Percentiles rank a stretch among this genome's conserved stretches.
Evolutionary conservation across 108 stramenopile genomes (phyloP).

Genomic region (Hondaea fermentalgiana): DNA sequence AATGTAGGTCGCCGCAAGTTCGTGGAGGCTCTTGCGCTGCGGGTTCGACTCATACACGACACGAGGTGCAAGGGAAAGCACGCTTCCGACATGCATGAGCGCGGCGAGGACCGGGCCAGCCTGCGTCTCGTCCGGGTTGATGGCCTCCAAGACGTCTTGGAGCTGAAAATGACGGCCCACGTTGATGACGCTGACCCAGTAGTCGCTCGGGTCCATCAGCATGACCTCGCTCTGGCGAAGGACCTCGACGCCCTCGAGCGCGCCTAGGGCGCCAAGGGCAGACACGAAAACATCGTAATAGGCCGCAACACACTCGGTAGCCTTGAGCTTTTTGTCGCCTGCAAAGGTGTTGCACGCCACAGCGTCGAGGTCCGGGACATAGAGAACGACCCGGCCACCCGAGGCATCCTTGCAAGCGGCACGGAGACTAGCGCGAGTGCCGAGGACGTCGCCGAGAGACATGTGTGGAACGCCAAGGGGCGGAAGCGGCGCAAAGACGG

Average conservation of each 20-base stretch:
- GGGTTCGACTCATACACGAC: neutral
- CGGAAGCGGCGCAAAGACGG: slow-evolving; percentile 74
- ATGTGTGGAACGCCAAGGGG: slow-evolving; percentile 36
- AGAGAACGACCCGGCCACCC: slow-evolving; percentile 45
- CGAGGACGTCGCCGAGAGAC: slow-evolving; percentile 64
- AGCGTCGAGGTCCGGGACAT: slow-evolving; percentile 73
- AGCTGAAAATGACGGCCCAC: slow-evolving; percentile 74
- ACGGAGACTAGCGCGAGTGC: slow-evolving; percentile 36
- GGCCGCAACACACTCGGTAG: slow-evolving; percentile 46
- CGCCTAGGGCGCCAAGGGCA: slow-evolving; percentile 55
- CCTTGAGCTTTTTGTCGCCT: slow-evolving; percentile 61
- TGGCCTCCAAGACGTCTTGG: slow-evolving; percentile 55
- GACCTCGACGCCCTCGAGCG: slow-evolving; percentile 58
- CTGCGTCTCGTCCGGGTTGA: slow-evolving; percentile 29
- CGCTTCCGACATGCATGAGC: slow-evolving; percentile 1
- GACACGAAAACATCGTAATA: slow-evolving; percentile 60
- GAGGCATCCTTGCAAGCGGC: neutral
- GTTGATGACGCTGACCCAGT: slow-evolving; percentile 87
- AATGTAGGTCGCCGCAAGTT: neutral
- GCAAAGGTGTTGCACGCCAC: slow-evolving; percentile 64
- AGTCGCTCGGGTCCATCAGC: slow-evolving; percentile 73
- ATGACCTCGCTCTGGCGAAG: slow-evolving; percentile 72
- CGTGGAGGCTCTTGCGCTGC: neutral
- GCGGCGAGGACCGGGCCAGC: slow-evolving; percentile 6
- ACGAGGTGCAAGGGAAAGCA: neutral